Evolutionary conservation across 2,329 filamentous ascomycete species (phyloP), one percentile per base, ranked within the genome.

Genomic region (Cladobotryum protrusum): DNA sequence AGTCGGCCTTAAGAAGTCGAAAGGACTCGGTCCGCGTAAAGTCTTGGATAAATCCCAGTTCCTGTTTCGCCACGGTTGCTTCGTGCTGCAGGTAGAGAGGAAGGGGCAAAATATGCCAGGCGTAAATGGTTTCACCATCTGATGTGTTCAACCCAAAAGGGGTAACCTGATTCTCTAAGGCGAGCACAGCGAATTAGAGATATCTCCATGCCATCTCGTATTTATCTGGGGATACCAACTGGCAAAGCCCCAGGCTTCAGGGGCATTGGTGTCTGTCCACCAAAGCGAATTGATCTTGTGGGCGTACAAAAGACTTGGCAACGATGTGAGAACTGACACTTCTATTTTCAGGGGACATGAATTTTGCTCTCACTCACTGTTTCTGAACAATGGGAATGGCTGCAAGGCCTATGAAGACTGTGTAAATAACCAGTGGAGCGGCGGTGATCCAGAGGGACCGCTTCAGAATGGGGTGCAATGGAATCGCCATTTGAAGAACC

Each of bases 41-140:
- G 54, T 86, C 75, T 2, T 69, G 45, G 17, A 70, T 73, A 17
- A 79, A 66, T 0, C 78, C 79, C 2, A 70, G 65, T 5, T 70
- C 66, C 56, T 82, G 76, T 5, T 69, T 65, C 36, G 78, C 70
- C 12, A 95, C 71, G 13, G 72, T 70, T 18, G 75, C 69, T 60
- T 95, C 86, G 59, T 95, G 78, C 56, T 85, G 75, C 6, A 82
- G 73, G 64, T 95, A 95, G 0, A 89, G 72, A 46, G 85, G 82
- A 6, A 95, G 69, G 0, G 92, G 92, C 44, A 96, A 72, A 48
- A 97, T 78, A 62, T 96, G 92, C 92, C 92, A 97, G 20, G 87
- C 87, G 63, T 93, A 95, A 15, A 97, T 71, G 2, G 74, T 81
- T 66, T 91, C 85, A 36, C 83, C 81, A 64, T 96, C 91, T 1